Evolutionary conservation across 306 rosid genomes (phyloP).

Genomic region (Cyclanthera cordifolia): DNA sequence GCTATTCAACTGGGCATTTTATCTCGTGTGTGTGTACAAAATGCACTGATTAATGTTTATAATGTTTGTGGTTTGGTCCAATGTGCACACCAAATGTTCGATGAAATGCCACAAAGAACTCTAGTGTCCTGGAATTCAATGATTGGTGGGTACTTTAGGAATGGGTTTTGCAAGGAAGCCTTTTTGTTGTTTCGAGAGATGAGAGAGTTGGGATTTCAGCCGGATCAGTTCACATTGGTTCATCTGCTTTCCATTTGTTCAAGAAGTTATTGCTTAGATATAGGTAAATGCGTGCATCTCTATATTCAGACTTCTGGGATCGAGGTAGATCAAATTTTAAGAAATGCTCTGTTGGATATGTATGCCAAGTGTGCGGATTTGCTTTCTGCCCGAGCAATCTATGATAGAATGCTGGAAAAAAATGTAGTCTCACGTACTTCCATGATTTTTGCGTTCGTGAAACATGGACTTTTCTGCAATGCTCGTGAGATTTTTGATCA

Average conservation of each 20-base stretch:
- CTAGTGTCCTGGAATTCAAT: slow-evolving; percentile 69
- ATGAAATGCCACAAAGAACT: slow-evolving; percentile 37
- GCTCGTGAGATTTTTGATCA: slow-evolving; percentile 36
- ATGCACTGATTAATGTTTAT: slow-evolving; percentile 36
- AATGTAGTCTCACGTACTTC: slow-evolving; percentile 60
- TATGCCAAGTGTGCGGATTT: slow-evolving; percentile 59
- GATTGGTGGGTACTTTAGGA: slow-evolving; percentile 47
- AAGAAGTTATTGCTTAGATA: slow-evolving; percentile 28
- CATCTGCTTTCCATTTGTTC: slow-evolving; percentile 60
- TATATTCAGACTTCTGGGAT: slow-evolving; percentile 31
- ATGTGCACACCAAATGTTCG: slow-evolving; percentile 44
- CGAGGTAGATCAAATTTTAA: slow-evolving; percentile 41
- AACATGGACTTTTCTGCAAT: slow-evolving; percentile 30
- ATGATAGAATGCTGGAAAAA: slow-evolving; percentile 33
- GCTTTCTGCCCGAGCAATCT: slow-evolving; percentile 30
- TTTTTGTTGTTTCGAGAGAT: slow-evolving; percentile 39
- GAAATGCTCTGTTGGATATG: slow-evolving; percentile 53
- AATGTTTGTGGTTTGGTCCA: slow-evolving; percentile 28
- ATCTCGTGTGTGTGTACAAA: slow-evolving; percentile 36
- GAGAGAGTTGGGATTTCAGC: slow-evolving; percentile 31
- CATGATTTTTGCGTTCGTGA: slow-evolving; percentile 52
- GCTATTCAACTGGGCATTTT: slow-evolving; percentile 46
- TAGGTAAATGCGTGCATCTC: slow-evolving; percentile 46
- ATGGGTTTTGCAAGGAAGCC: slow-evolving; percentile 24
- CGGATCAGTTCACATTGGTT: slow-evolving; percentile 52